These are phyloP conservation scores for Aeschynomene evenia DNA, from an alignment of 306 rosid species.

Conservation along the genomic window DNA sequence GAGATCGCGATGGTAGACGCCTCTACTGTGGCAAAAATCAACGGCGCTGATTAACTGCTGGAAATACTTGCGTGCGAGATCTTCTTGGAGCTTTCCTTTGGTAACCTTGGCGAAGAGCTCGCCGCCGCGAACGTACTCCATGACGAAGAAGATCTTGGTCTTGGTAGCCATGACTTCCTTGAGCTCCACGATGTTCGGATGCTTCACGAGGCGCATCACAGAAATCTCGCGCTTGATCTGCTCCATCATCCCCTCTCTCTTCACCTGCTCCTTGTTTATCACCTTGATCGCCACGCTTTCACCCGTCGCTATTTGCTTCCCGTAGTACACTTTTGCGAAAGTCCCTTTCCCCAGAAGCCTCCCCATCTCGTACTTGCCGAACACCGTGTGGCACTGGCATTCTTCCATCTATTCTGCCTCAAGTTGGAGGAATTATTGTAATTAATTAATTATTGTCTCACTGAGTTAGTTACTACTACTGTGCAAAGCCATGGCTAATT, in stretches of 20 bases:
- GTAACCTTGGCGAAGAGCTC: conserved; percentile 77
- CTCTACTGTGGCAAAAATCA: conserved; percentile 83
- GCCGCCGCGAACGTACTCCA: conserved; percentile 79
- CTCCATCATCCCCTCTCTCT: conserved; percentile 71
- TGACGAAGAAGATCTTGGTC: conserved; percentile 69
- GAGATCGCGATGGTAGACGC: conserved; percentile 75
- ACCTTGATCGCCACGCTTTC: conserved; percentile 78
- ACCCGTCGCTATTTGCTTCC: conserved; percentile 45
- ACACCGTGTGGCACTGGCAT: conserved; percentile 36
- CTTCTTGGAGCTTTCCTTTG: conserved; percentile 60
- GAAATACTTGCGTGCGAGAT: conserved; percentile 62
- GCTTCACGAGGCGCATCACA: conserved; percentile 63
- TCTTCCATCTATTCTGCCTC: conserved; percentile 53
- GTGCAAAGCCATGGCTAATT: neutral
- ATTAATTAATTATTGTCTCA: too few species aligned
- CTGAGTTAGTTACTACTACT: neutral
- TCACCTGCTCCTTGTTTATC: conserved; percentile 60
- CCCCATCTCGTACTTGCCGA: conserved; percentile 68
- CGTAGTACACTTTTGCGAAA: conserved; percentile 75
- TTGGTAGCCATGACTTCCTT: conserved; percentile 80
- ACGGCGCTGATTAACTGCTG: conserved; percentile 74
- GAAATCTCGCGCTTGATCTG: conserved; percentile 79
- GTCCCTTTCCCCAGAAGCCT: conserved; percentile 74
- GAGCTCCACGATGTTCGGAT: conserved; percentile 71
- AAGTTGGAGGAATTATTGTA: neutral